Percentiles rank a stretch among this genome's conserved stretches.
Evolutionary conservation across 345 rosid genomes (phyloP).

Genomic region (Eucalyptus grandis): DNA sequence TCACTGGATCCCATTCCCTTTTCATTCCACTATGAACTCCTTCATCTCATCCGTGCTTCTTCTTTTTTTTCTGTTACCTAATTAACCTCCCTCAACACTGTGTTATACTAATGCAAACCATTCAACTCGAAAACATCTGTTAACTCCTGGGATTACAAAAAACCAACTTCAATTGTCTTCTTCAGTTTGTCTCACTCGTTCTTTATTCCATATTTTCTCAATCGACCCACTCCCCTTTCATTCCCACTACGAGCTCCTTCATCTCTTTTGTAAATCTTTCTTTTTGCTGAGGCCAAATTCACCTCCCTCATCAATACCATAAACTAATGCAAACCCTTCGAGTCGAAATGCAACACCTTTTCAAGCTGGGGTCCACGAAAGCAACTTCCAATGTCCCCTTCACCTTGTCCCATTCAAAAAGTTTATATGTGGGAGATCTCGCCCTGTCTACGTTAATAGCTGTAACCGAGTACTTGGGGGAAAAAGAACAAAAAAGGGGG

Average conservation of each 20-base stretch:
- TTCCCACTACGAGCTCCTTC: not conserved
- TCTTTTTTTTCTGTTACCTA: not conserved
- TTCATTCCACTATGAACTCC: not conserved
- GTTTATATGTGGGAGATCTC: not conserved
- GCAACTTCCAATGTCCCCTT: not conserved
- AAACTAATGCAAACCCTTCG: not conserved
- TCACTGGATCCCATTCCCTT: not conserved
- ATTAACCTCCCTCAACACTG: not conserved
- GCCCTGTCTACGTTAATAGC: constrained; percentile 3
- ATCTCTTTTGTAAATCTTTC: not conserved
- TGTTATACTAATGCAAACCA: not conserved
- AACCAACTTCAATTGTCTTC: not conserved
- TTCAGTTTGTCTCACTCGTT: not conserved
- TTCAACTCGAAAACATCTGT: not conserved
- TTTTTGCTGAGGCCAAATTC: not conserved
- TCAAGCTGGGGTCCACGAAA: not conserved
- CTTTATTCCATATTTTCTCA: not conserved
- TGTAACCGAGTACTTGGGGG: constrained; percentile 1
- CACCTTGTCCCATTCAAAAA: not conserved
- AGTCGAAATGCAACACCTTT: not conserved
- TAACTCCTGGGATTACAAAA: not conserved
- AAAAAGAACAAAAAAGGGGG: not conserved
- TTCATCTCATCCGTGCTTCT: not conserved
- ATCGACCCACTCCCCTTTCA: not conserved
- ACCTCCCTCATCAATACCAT: not conserved